Evolutionary conservation across 2,329 filamentous ascomycete genomes (phyloP), one percentile per base, ranked within the genome.

Genomic region (Microcyclospora pomicola): DNA sequence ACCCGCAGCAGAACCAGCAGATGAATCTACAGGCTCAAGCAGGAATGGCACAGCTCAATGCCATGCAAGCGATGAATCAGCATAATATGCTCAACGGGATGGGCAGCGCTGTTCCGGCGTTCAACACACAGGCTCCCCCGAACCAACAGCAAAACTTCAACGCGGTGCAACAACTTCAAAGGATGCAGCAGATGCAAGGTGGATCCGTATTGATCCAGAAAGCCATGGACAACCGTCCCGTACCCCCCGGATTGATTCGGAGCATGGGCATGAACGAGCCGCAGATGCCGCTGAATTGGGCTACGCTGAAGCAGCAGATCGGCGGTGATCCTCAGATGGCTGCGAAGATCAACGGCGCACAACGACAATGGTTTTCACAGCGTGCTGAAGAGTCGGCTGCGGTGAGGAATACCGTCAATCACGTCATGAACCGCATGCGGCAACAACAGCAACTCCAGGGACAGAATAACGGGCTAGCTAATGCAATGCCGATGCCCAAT

Each of bases 231-330:
- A 31, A 41, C 9, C 33, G 40, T 3, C 41, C 39, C 2, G 52
- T 52, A 28, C 51, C 51, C 9, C 44, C 27, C 14, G 33, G 42
- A 30, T 15, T 52, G 2, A 39, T 46, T 6, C 31, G 36, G 3
- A 35, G 45, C 7, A 31, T 50, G 6, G 38, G 37, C 15, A 39
- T 53, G 14, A 27, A 28, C 9, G 47, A 72, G 9, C 71, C 72
- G 5, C 65, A 64, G 19, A 55, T 67, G 10, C 59, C 75, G 15
- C 68, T 64, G 46, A 67, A 64, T 2, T 77, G 73, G 73, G 65
- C 65, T 7, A 67, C 73, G 39, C 58, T 77, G 6, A 76, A 75
- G 52, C 58, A 67, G 37, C 72, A 69, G 60, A 65, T 66, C 12
- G 49, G 52, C 7, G 19, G 5, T 24, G 19, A 24, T 24, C 19